A percentile compares a stretch with the other conserved stretches of the same genome.
These are phyloP conservation scores for Microcyclospora tardicrescens DNA, from an alignment of 2,329 filamentous ascomycete species.

Conservation along the genomic window DNA sequence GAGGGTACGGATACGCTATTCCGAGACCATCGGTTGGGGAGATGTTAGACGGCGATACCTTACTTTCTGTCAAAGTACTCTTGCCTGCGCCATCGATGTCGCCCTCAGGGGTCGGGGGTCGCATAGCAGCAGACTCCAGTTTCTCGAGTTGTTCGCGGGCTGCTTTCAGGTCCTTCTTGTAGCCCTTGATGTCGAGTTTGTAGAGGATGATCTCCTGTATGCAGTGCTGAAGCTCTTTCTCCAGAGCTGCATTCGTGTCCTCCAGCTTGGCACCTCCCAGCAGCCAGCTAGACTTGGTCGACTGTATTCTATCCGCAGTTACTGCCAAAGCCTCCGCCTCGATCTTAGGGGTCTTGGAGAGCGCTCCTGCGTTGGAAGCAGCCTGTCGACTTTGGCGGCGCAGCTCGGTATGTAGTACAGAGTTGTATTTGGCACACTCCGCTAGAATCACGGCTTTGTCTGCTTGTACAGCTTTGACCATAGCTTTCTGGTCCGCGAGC, in stretches of 20 bases:
- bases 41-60: not conserved
- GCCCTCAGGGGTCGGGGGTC: constrained; percentile 6
- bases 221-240: constrained; percentile 14
- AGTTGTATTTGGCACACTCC: constrained; percentile 25
- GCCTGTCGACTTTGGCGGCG: constrained; percentile 22
- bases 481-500: constrained; percentile 2
- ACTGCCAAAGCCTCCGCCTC: constrained; percentile 5
- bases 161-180: constrained; percentile 27
- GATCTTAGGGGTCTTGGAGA: constrained; percentile 6
- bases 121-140: constrained; percentile 7
- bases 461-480: constrained; percentile 11
- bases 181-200: constrained; percentile 36
- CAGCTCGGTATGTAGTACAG: constrained; percentile 29
- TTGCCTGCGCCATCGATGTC: constrained; percentile 1
- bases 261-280: not conserved
- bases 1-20: constrained; percentile 5
- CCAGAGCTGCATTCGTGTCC: constrained; percentile 13
- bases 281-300: not conserved
- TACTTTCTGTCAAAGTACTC: constrained; percentile 1
- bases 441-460: constrained; percentile 10
- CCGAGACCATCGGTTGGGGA: constrained; percentile 7
- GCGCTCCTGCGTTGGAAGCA: constrained; percentile 3
- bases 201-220: constrained; percentile 37
- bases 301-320: not conserved
- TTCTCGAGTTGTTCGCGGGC: constrained; percentile 19